Base-by-base conservation (phyloP, 345 rosid species). In the Balakata baccata region DNA sequence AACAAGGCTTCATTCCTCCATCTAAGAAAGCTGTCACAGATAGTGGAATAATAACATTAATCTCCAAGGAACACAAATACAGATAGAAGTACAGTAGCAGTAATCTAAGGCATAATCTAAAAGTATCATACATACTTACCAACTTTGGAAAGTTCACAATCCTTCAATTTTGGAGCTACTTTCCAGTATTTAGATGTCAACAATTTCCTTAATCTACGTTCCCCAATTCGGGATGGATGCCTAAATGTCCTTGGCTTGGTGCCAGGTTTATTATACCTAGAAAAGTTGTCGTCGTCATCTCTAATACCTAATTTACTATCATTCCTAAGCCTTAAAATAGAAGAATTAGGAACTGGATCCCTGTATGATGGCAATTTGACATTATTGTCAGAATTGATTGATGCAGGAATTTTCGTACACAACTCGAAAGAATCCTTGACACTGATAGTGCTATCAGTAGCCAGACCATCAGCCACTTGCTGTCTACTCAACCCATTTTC, bases 211-310 rank as follows among this genome's bases (percentile, higher is more conserved):
- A 88, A 75, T 82, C 89, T 82, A 38, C 84, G 82, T 64, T 86
- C 88, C 71, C 84, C 90, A 51, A 87, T 80, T 37, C 80, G 83
- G 14, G 89, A 75, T n/a, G 85, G 79, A 81, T 85, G 86, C 96
- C 91, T 87, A 79, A 73, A 81, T 10, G 85, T 77, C 84, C 80
- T 90, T 71, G 77, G 76, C 76, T 79, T 88, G 71, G 75, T 81
- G 78, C 75, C 81, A 84, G 77, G 64, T 74, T 78, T 92, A 67
- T 82, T 82, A 29, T 57, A 87, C 85, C 90, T 89, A 87, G 81
- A 75, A 81, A 78, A 78, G 25, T 85, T 89, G 84, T 88, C 89
- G 1, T 89, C 95, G 84, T 85, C 89, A 88, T 92, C 92, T 85
- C 86, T 88, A 78, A 71, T 61, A 85, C 79, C 89, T 89, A 90